phyloP scores from a whole-genome alignment of 805 yeast species.

The Myxozyma monticola region DNA sequence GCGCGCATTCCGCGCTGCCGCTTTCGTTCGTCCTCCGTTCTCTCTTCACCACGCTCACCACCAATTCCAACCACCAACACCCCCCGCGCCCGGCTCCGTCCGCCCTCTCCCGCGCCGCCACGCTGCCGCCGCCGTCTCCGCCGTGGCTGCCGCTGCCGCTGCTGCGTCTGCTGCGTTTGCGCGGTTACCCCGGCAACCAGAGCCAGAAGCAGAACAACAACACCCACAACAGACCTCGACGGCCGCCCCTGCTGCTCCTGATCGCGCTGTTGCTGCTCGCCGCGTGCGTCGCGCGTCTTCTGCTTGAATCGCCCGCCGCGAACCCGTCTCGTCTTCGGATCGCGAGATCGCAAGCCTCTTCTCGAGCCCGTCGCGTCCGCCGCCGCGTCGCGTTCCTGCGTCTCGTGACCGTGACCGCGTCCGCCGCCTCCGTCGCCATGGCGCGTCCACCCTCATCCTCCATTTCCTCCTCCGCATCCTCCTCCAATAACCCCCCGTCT shows the following conservation, averaged over 20 bases:
- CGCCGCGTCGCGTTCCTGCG: background rate
- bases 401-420: background rate
- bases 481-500: background rate
- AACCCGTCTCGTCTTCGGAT: background rate
- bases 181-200: slow-evolving; percentile 1
- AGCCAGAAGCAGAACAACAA: background rate
- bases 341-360: background rate
- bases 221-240: slow-evolving; percentile 1
- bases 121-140: background rate
- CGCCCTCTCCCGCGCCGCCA: slow-evolving; percentile 10
- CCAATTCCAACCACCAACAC: background rate
- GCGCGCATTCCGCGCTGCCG: background rate
- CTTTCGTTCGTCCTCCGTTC: background rate
- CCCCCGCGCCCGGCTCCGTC: background rate
- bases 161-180: background rate
- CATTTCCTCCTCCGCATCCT: background rate
- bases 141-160: slow-evolving; percentile 8
- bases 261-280: slow-evolving; percentile 8
- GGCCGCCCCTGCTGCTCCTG: slow-evolving; percentile 8
- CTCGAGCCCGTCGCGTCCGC: background rate
- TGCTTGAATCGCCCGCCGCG: background rate
- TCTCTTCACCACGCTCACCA: background rate
- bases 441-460: background rate
- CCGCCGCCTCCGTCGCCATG: slow-evolving; percentile 3
- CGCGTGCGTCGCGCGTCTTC: slow-evolving; percentile 5